Base-by-base conservation (phyloP, 140 eudicot genomes). In the Oenanthe javanica region DNA sequence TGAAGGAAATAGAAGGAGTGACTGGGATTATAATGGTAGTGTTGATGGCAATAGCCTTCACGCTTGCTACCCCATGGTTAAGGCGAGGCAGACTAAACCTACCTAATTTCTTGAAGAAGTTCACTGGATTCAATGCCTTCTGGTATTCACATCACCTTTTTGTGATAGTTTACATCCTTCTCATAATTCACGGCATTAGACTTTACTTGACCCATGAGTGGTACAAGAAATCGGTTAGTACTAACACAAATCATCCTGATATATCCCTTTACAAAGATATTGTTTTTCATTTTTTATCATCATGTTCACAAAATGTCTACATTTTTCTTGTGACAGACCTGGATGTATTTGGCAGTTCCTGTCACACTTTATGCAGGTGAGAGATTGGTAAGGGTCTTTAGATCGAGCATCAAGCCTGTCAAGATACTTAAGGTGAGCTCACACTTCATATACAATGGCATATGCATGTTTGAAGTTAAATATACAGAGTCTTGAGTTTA, bases 131-230 rank as follows among this genome's bases (percentile, higher is more conserved):
- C 84, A 94, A 94, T 74, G 91, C 93, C 81, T 94, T 94, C 78
- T 94, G 98, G 98, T 94, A 94, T 74, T 90, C 98, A 13, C 98
- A 94, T 77, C 98, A 94, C 71, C 87, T 94, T 38, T 90, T 94
- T 80, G 84, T 94, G 85, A 90, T 94, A 5, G 98, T 94, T 75
- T 94, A 94, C 78, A 16, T 79, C 21, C 54, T 86, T 74, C 97
- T 94, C 77, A 86, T 94, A 75, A 79, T 89, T 78, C 98, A 94
- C 15, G 96, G 96, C 1, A 51, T 86, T 80, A 92, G 90, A 87
- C 94, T 94, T 42, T 94, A 87, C 69, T 88, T 94, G 83, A 85
- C 89, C 75, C 83, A 87, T 61, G 82, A 91, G 11, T 86, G 89
- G 90, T 85, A 82, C 88, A 85, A 87, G 87, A 90, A 90, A 80